phyloP scores from a whole-genome alignment of 129 eudicot genomes.

The Calendula officinalis region DNA sequence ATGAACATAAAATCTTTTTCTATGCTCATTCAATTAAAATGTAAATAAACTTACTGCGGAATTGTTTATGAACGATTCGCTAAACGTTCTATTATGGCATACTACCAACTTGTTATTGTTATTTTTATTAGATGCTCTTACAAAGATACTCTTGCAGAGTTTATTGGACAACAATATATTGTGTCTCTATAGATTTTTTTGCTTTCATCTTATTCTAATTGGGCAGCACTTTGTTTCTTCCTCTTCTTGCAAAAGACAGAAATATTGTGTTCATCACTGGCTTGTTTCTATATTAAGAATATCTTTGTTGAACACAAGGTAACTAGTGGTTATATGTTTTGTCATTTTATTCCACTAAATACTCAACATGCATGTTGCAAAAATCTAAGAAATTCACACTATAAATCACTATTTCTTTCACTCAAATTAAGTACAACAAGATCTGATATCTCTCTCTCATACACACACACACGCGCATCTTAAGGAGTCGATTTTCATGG shows the following conservation, averaged over 20 bases:
- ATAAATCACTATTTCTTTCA: slow-evolving; percentile 17
- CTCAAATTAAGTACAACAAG: slow-evolving; percentile 20
- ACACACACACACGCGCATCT: no score
- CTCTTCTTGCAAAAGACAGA: not conserved
- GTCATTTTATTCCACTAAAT: not conserved
- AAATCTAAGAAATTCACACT: not conserved
- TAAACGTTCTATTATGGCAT: no score
- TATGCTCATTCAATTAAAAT: no score
- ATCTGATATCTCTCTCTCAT: not conserved
- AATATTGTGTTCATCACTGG: not conserved
- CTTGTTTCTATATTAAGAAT: not conserved
- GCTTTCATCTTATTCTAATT: not conserved
- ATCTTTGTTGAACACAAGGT: slow-evolving; percentile 25
- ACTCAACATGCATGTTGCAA: not conserved
- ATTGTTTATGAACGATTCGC: no score
- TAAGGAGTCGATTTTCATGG: not conserved
- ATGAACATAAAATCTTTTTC: no score
- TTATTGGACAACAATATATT: not conserved
- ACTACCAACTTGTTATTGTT: no score
- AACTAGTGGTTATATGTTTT: slow-evolving; percentile 4
- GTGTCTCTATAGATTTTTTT: not conserved
- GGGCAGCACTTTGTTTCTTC: slow-evolving; percentile 23
- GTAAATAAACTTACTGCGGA: no score
- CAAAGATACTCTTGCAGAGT: no score
- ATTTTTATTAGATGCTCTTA: no score